Evolutionary conservation across 2,329 filamentous ascomycete species (phyloP).

Genomic region (Trichoderma afroharzianum): DNA sequence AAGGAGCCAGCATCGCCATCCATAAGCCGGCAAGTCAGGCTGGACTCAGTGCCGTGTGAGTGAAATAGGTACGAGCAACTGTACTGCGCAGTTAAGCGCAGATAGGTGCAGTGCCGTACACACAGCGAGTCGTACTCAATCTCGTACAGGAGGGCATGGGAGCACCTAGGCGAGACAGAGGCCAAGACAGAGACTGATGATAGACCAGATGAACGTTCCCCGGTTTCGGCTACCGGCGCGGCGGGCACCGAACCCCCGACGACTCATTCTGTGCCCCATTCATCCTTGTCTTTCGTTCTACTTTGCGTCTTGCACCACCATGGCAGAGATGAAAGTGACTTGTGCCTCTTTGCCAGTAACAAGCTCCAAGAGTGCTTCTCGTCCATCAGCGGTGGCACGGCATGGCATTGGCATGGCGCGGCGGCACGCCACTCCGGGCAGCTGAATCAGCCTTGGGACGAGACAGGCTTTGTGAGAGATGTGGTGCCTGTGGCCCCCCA

Average conservation of each 20-base stretch:
- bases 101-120: not conserved
- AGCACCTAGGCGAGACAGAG: not conserved
- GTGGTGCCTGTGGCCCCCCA: conserved; percentile 18
- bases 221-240: conserved; percentile 18
- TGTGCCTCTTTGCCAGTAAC: not conserved
- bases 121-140: not conserved
- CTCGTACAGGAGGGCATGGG: not conserved
- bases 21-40: not conserved
- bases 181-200: not conserved
- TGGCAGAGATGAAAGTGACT: not conserved
- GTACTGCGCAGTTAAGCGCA: not conserved
- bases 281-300: not conserved
- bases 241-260: conserved; percentile 4
- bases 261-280: conserved; percentile 8
- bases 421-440: conserved; percentile 8
- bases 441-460: conserved; percentile 15
- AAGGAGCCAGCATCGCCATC: not conserved
- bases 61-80: not conserved
- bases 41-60: not conserved
- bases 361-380: not conserved
- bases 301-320: not conserved
- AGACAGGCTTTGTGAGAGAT: not conserved
- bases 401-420: not conserved
- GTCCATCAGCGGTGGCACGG: conserved; percentile 1
- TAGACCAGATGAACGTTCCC: conserved; percentile 7